Evolutionary conservation across 164 flowering plant genomes (phyloP), one percentile per base, ranked within the genome.

Genomic region (Malania oleifera): DNA sequence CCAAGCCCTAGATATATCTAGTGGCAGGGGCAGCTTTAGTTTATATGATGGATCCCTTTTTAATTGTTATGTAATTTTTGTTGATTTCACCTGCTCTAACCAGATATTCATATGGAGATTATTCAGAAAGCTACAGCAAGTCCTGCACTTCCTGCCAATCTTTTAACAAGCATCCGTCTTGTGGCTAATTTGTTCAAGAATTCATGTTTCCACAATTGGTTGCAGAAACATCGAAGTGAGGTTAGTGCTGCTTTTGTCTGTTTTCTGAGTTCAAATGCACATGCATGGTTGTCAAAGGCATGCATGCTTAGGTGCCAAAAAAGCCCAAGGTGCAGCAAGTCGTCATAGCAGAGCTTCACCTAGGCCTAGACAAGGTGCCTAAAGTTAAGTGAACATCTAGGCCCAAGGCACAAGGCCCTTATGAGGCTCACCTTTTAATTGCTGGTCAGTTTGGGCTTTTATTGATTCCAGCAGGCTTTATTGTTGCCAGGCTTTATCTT

Each of bases 101-200:
- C 78, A 92, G 97, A 84, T 79, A 34, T 73, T n/a, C 62, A 90
- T 25, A 52, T 83, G 80, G 91, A 81, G 69, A 67, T 77, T 61
- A 70, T 93, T 41, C 74, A 59, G 73, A 90, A 71, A 73, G 91
- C 79, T 38, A 74, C 91, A 0, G 8, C 57, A 15, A 67, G 61
- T 60, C 84, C 95, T 60, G 67, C 77, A 46, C 60, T 77, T 59
- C 78, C 87, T 31, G 83, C 88, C 64, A 93, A 88, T 71, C 72
- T 86, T 60, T 70, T 90, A 54, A 93, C 99, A 34, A 65, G 80
- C 58, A 68, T 77, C 22, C 96, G 99, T 48, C 77, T 75, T 50
- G 66, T 93, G 54, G 62, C 77, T 54, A 93, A 93, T 79, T 84
- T 93, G 52, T 93, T 93, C 61, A 93, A 82, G 73, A 72, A 73